Evolutionary conservation across 495 filamentous ascomycete species (phyloP), one percentile per base, ranked within the genome.

Genomic region (Trichoderma reesei): DNA sequence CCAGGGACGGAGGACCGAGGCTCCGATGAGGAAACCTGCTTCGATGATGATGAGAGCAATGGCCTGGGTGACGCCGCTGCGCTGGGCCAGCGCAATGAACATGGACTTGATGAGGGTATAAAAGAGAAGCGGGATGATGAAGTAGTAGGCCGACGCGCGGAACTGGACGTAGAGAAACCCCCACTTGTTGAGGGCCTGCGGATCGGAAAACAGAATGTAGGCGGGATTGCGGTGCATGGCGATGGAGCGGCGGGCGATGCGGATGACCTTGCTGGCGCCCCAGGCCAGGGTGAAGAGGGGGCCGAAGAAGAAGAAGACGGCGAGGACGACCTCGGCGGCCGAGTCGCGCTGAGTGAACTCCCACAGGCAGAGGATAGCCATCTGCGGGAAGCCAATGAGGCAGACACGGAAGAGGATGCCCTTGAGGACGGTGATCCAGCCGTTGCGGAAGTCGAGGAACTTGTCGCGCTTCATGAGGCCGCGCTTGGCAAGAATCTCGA

Each of bases 161-260:
- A 96, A 98, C 73, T 97, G 94, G 64, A 98, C 90, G 72, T 98
- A 98, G 37, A 98, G 78, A 78, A 98, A 98, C 16, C 94, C 94
- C 94, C 94, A 97, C 78, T 96, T 96, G 85, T 98, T 97, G 65
- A 98, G 78, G 41, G 89, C 86, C 60, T 88, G 82, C 10, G 92
- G 91, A 70, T 98, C 94, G 8, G 94, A 96, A 79, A 96, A 98
- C 42, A 98, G 84, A 68, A 97, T 96, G 71, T 97, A 98, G 59
- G 91, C 93, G 11, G 94, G 93, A 73, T 97, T 98, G 72, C 91
- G 91, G 82, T 98, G 93, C 83, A 96, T 89, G 11, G 83, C 75
- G 63, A 96, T 86, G 5, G 92, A 96, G 63, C 91, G 89, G 67
- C 88, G 90, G 18, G 94, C 94, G 62, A 98, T 85, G 14, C 85